A percentile compares a stretch with the other conserved stretches of the same genome.
Conservation (phyloP, 371 early-diverging fungal species). For the Mucor plumbeus region DNA sequence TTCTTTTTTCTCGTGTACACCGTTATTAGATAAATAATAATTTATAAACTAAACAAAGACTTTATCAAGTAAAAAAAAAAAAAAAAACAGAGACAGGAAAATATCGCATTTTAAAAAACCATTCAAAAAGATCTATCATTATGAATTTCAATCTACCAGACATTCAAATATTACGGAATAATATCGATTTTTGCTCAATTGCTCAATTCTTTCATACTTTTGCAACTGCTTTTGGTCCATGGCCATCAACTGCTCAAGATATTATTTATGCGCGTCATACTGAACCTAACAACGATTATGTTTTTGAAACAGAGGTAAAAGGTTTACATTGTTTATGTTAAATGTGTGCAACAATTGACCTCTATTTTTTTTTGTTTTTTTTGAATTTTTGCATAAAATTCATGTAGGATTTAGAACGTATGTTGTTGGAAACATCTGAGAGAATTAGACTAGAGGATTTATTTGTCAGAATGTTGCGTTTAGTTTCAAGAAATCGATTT, state of each 20-base stretch:
- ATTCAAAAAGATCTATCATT: neutral
- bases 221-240: slow-evolving; percentile 49
- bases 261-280: slow-evolving; percentile 25
- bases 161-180: slow-evolving; percentile 42
- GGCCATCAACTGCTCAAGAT: slow-evolving; percentile 32
- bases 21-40: neutral
- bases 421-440: slow-evolving; percentile 43
- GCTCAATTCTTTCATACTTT: slow-evolving; percentile 53
- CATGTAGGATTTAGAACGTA: slow-evolving; percentile 48
- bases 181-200: slow-evolving; percentile 55
- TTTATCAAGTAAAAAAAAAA: neutral
- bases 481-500: slow-evolving; percentile 46
- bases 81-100: neutral
- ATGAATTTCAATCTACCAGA: slow-evolving; percentile 27
- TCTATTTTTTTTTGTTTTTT: neutral
- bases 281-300: slow-evolving; percentile 18
- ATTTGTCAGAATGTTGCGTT: slow-evolving; percentile 45
- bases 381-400: slow-evolving; percentile 18
- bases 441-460: slow-evolving; percentile 44
- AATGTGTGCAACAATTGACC: slow-evolving; percentile 13
- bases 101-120: too few species aligned
- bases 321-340: neutral
- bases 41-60: neutral
- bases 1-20: neutral
- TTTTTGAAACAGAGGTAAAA: slow-evolving; percentile 35